A percentile compares a stretch with the other conserved stretches of the same genome.
Evolutionary conservation across 2,329 filamentous ascomycete species (phyloP).

Genomic region (Fusarium napiforme): DNA sequence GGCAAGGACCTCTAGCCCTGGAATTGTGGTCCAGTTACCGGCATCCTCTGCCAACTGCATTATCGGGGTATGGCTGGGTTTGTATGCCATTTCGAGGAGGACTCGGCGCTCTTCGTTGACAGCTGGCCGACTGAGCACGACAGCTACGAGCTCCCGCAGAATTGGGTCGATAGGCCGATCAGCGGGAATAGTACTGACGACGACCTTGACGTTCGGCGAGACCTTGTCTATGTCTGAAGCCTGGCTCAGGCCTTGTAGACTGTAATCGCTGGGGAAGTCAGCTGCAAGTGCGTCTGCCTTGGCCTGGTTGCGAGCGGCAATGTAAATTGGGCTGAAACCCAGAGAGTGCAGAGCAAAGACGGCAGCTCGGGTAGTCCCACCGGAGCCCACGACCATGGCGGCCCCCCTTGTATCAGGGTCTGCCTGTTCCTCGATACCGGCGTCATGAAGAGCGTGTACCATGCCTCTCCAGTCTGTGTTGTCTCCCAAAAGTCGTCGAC

Average conservation of each 20-base stretch:
- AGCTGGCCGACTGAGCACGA: slow-evolving; percentile 58
- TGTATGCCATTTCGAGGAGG: slow-evolving; percentile 96
- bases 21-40: slow-evolving; percentile 81
- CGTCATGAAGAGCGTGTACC: slow-evolving; percentile 78
- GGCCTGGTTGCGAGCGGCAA: slow-evolving; percentile 79
- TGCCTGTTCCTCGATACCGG: slow-evolving; percentile 64
- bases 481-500: slow-evolving; percentile 76
- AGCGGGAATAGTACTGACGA: slow-evolving; percentile 91
- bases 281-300: slow-evolving; percentile 75
- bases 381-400: slow-evolving; percentile 88
- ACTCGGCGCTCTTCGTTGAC: slow-evolving; percentile 61
- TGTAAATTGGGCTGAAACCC: slow-evolving; percentile 85
- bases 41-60: slow-evolving; percentile 84
- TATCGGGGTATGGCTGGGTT: slow-evolving; percentile 82
- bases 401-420: slow-evolving; percentile 68
- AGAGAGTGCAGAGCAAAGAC: slow-evolving; percentile 88
- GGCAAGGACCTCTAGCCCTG: slow-evolving; percentile 88
- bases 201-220: slow-evolving; percentile 69
- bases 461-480: slow-evolving; percentile 99
- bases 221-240: slow-evolving; percentile 59
- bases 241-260: slow-evolving; percentile 70
- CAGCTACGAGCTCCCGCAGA: slow-evolving; percentile 73
- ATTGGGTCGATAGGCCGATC: slow-evolving; percentile 81
- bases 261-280: slow-evolving; percentile 79
- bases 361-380: slow-evolving; percentile 90